Conservation (phyloP, 2,329 filamentous ascomycete species). For the Aspergillus terreus region DNA sequence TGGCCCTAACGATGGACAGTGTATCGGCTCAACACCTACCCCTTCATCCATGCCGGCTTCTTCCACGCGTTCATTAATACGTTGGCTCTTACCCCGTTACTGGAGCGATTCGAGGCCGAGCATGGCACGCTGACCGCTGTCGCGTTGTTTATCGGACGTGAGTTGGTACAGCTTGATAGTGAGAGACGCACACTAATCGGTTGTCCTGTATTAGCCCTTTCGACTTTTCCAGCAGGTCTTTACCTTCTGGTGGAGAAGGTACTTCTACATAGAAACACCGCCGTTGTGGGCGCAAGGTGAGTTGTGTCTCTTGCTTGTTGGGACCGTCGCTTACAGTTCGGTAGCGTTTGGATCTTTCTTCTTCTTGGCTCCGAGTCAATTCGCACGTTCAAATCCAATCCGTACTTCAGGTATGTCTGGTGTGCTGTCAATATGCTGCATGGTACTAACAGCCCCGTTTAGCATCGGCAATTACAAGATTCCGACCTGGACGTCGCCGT, state of each 20-base stretch:
- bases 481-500: constrained; percentile 86
- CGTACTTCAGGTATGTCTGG: constrained; percentile 60
- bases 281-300: constrained; percentile 79
- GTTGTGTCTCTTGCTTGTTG: constrained; percentile 15
- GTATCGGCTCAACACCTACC: constrained; percentile 89
- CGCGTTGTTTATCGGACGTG: constrained; percentile 85
- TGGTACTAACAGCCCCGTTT: too few species aligned
- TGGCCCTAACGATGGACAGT: constrained; percentile 50
- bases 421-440: neutral
- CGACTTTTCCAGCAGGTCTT: constrained; percentile 73
- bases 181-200: constrained; percentile 16
- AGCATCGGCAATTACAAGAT: constrained; percentile 64
- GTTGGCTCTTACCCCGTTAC: constrained; percentile 74
- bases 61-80: constrained; percentile 79
- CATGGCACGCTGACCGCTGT: constrained; percentile 87
- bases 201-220: constrained; percentile 55
- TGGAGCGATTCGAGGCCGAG: constrained; percentile 91
- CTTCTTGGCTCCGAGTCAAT: constrained; percentile 81
- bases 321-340: constrained; percentile 10
- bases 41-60: constrained; percentile 76
- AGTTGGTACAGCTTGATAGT: constrained; percentile 38
- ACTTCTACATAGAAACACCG: constrained; percentile 66
- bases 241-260: constrained; percentile 77
- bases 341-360: constrained; percentile 87
- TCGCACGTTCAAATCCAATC: constrained; percentile 77